Evolutionary conservation across 2,329 filamentous ascomycete species (phyloP).

Genomic region (Ophiobolus disseminans): DNA sequence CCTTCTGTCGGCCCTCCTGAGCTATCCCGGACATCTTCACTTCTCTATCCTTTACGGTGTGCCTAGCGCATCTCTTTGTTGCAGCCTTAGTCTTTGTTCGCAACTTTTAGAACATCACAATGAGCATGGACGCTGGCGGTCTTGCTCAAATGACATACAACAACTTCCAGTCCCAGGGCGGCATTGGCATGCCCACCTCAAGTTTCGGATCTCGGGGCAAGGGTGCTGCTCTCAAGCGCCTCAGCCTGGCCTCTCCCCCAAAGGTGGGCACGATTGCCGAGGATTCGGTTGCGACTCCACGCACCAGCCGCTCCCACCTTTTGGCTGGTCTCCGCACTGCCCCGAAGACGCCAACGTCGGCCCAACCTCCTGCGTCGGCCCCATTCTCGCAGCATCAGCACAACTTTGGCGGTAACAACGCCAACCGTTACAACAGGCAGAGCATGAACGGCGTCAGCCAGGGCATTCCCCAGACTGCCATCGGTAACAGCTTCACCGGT

Average conservation of each 20-base stretch:
- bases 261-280: slow-evolving; percentile 73
- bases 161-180: slow-evolving; percentile 67
- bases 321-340: slow-evolving; percentile 92
- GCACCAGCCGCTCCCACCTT: slow-evolving; percentile 93
- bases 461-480: slow-evolving; percentile 65
- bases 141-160: slow-evolving; percentile 98
- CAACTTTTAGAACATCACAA: slow-evolving; percentile 36
- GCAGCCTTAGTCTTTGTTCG: slow-evolving; percentile 40
- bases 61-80: slow-evolving; percentile 36
- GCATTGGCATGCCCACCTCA: slow-evolving; percentile 76
- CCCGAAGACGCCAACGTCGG: slow-evolving; percentile 79
- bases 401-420: slow-evolving; percentile 54
- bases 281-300: slow-evolving; percentile 73
- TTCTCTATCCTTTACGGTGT: slow-evolving; percentile 43
- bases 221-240: slow-evolving; percentile 86
- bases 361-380: slow-evolving; percentile 68
- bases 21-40: slow-evolving; percentile 32
- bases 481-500: slow-evolving; percentile 60
- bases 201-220: slow-evolving; percentile 87
- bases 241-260: slow-evolving; percentile 76
- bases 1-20: slow-evolving; percentile 24
- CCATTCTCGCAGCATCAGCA: slow-evolving; percentile 65
- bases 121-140: slow-evolving; percentile 93
- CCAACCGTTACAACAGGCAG: slow-evolving; percentile 56
- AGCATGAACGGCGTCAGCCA: slow-evolving; percentile 50